Base-by-base conservation (phyloP, 495 filamentous ascomycete species). In the Neurospora tetraspora region DNA sequence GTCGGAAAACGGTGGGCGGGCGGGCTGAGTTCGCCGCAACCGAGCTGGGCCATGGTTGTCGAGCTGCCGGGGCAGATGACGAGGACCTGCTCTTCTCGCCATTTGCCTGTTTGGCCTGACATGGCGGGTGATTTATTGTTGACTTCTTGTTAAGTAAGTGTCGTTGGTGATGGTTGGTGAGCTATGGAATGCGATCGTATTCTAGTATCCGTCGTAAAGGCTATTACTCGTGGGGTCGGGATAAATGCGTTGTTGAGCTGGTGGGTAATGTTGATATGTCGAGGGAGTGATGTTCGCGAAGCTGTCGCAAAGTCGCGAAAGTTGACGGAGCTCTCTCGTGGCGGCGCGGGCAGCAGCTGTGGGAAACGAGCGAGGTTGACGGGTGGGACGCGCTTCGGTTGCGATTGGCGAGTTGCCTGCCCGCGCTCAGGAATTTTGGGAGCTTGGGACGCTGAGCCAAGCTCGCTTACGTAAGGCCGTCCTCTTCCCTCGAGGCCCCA, bases 21-120 rank as follows among this genome's bases (percentile, higher is more conserved):
- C 7, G 94, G 95, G 11, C 93, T 95, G 78, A 97, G 94, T 83
- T 99, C 96, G 71, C 91, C 91, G 45, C 97, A 90, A 68, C 96
- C 96, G 23, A 97, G 87, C 85, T 98, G 96, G 74, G 95, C 96
- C 80, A 97, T 89, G 74, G 94, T 98, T 72, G 91, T 94, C 81
- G 93, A 91, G 78, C 94, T 97, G 77, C 96, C 96, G 47, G 96
- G 96, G 81, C 92, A 93, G 84, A 99, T 95, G 82, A 99, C 88
- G 73, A 86, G 83, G 69, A 86, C 74, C 77, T 86, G 84, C 65
- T 88, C 86, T 77, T 88, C 86, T 76, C 83, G 82, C 81, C 84
- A 88, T 74, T 85, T 86, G 75, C 81, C 80, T 70, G 82, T 81
- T 74, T 84, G 82, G 73, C 74, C 77, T 37, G 83, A 82, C 84